Base-by-base conservation (phyloP, 148 eudicot genomes). In the Cornus florida region DNA sequence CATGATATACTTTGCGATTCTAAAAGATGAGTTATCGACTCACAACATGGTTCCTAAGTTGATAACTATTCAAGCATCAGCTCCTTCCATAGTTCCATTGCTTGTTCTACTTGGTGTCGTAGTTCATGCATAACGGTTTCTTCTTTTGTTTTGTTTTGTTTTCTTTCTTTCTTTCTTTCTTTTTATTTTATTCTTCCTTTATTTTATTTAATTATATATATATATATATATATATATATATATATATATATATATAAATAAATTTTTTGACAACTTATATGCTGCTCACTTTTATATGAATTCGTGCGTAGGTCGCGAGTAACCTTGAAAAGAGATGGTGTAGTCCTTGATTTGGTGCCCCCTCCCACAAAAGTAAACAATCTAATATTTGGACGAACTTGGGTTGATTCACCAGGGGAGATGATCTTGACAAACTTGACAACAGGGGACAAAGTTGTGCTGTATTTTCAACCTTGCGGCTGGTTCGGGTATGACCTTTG, bases 401-500 rank as follows among this genome's bases (percentile, higher is more conserved):
- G 99, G 99, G 91, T 96, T 46, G 99, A 96, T 86, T 89, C 94
- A 68, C 97, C 95, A 5, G 99, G 99, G 50, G 99, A 96, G 82
- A 96, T 96, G 98, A 76, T 96, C 64, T 33, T 96, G 91, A 83
- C 97, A 73, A 96, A 96, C 84, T 77, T 90, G 80, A 92, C 97
- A 9, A 93, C 98, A 13, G 95, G 98, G 77, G 98, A 96, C 69
- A 96, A 96, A 89, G 99, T 89, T 77, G 94, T 96, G 24, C 90
- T 96, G 28, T 93, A 92, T 84, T 96, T 96, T 85, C 99, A 96
- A 85, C 97, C 98, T 75, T 96, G 98, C 38, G 97, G 99, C 64
- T 96, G 99, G 99, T 96, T 96, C 75, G 99, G 99, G 99, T 96
- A 89, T 73, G 93, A 62, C 22, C 4, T 5, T 62, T 13, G 66